A percentile compares a stretch with the other conserved stretches of the same genome.
Evolutionary conservation across 345 rosid genomes (phyloP).

Genomic region (Lenwebbia sp.): DNA sequence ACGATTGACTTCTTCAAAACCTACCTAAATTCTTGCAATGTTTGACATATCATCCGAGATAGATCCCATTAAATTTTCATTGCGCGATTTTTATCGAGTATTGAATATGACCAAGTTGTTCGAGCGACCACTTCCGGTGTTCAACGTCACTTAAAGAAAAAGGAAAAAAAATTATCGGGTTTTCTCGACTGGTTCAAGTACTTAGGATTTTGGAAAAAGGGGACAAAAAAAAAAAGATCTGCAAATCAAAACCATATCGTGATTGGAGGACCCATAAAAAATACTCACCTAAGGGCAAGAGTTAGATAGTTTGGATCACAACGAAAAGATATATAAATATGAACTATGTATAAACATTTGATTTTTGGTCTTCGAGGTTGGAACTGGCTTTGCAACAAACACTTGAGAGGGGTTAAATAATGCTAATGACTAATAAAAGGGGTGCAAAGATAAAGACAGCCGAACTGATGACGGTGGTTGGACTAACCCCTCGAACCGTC

Average conservation of each 20-base stretch:
- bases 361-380: background rate
- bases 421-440: background rate
- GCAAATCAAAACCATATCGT: background rate
- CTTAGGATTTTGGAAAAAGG: background rate
- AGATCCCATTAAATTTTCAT: background rate
- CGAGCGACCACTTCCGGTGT: background rate
- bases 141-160: background rate
- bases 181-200: background rate
- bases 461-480: slow-evolving; percentile 30
- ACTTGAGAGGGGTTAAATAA: background rate
- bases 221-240: background rate
- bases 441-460: slow-evolving; percentile 10
- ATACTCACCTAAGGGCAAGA: background rate
- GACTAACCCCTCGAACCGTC: slow-evolving; percentile 2
- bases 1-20: background rate
- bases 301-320: background rate
- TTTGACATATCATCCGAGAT: background rate
- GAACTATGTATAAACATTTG: background rate
- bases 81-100: background rate
- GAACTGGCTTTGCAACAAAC: background rate
- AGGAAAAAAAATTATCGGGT: background rate
- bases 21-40: background rate
- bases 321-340: background rate
- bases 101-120: background rate
- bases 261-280: background rate